Evolutionary conservation across 1,284 basidiomycete genomes (phyloP).

Genomic region (Singerocomus inundabilis): DNA sequence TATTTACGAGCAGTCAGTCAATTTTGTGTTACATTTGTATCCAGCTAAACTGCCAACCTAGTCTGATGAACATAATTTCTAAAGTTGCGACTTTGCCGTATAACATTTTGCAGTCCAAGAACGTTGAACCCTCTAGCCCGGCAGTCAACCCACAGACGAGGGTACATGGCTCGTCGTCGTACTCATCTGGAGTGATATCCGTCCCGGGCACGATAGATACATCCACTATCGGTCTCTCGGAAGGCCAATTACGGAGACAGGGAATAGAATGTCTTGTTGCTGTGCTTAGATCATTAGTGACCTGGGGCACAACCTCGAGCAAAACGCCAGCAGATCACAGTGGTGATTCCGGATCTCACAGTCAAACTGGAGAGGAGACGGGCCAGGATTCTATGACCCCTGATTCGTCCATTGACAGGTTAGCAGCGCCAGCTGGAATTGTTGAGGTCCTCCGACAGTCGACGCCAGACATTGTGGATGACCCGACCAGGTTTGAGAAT

Average conservation of each 20-base stretch:
- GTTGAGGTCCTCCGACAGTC: constrained; percentile 56
- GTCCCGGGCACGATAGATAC: constrained; percentile 68
- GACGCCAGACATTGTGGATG: constrained; percentile 81
- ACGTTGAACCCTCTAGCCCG: constrained; percentile 59
- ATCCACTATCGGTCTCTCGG: constrained; percentile 66
- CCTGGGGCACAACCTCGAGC: constrained; percentile 75
- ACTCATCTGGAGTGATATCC: constrained; percentile 67
- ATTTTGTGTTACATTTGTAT: constrained; percentile 2
- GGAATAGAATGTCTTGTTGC: constrained; percentile 88
- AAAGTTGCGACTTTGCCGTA: constrained; percentile 81
- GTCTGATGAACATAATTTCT: constrained; percentile 91
- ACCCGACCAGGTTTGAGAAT: constrained; percentile 91
- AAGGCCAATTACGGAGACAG: constrained; percentile 83
- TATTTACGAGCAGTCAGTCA: constrained; percentile 85
- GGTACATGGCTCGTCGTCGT: constrained; percentile 45
- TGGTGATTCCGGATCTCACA: constrained; percentile 42
- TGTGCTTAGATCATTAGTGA: constrained; percentile 84
- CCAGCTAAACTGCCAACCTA: constrained; percentile 32
- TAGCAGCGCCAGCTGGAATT: constrained; percentile 43
- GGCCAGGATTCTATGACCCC: constrained; percentile 50
- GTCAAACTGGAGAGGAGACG: constrained; percentile 50
- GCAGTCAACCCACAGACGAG: constrained; percentile 55
- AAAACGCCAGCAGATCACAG: constrained; percentile 49
- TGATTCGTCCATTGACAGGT: constrained; percentile 53
- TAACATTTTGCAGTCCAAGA: constrained; percentile 50